Base-by-base conservation (phyloP, 2,329 filamentous ascomycete genomes). In the Ceratocystis eucalypticola region DNA sequence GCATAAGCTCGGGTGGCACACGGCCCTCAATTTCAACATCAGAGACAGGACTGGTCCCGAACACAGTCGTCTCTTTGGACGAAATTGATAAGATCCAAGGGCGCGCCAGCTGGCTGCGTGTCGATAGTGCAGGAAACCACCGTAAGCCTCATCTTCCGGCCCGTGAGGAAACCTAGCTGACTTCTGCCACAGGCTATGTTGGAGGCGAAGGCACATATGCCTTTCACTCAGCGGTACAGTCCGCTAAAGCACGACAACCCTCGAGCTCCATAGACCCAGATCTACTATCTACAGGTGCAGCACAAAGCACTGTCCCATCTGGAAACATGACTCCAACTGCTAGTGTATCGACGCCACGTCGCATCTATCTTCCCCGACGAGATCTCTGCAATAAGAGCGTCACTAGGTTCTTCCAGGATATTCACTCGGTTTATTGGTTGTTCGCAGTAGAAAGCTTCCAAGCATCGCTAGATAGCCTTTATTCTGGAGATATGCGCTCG, bases 381-480 rank as follows among this genome's bases (percentile, higher is more conserved):
- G 71, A 73, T 61, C 69, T 73, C 8, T 72, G 71, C 63, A 69
- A 71, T 62, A 70, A 69, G 61, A 72, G 72, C 61, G 69, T 73
- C 1, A 69, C 70, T 17, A 70, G 72, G 61, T 73, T 72, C 68
- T 72, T 73, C 65, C 64, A 68, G 46, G 72, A 73, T 44, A 69
- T 73, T 33, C 71, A 73, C 66, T 70, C 70, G 7, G 65, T 73
- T 46, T 73, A 73, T 62, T 73, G 72, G 72, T 70, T 73, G 62
- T 70, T 71, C 67, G 70, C 71, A 0, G 69, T 70, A 33, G 72
- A 73, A 65, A 69, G 68, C 20, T 71, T 73, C 62, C 70, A 71
- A n/a, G 68, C 68, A 17, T 62, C 69, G 12, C 70, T 72, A 2
- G 70, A 72, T 50, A 67, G 71, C 3, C 68, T 73, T 12, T 73